Evolutionary conservation across 306 rosid genomes (phyloP), one percentile per base, ranked within the genome.

Genomic region (Vigna trinervia): DNA sequence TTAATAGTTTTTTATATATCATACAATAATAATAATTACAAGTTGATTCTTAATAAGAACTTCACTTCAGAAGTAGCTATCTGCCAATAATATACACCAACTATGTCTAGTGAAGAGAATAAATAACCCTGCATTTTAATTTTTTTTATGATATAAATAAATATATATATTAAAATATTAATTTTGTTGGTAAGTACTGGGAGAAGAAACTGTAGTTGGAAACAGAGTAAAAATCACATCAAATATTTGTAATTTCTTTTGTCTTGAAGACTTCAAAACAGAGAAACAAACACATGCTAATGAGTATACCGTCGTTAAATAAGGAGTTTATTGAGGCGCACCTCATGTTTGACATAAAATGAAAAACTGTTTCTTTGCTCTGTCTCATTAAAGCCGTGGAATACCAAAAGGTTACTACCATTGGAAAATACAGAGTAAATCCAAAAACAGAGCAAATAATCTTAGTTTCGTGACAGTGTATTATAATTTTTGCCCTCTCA

Each of bases 301-400:
- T 5, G 22, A 43, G 17, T 2, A 46, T 12, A 45, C 19, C 72
- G 38, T 22, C 72, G 38, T 22, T 12, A 5, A 66, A 43, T 43
- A 12, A 62, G 85, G 78, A 79, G 58, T 43, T 20, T 15, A 51
- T 70, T 64, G 10, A 75, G 78, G 59, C 15, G 45, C 57, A 46
- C 12, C 34, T 67, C 56, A 5, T 26, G 36, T 70, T 70, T 70
- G 5, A 34, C 77, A 60, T 32, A 15, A 10, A 43, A 41, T 41
- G 36, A 10, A 38, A 65, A 65, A 23, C 6, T 2, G 34, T 66
- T 20, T 63, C 2, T 17, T 4, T 39, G 11, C 43, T n/a, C 53
- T 34, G 34, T 66, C 11, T 66, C 19, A 20, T 19, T 9, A 63
- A 77, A 64, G 34, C 36, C 62, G 14, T 15, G 75, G 48, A 77